Evolutionary conservation across 2,329 filamentous ascomycete genomes (phyloP).

Genomic region (Penicillium sp.): DNA sequence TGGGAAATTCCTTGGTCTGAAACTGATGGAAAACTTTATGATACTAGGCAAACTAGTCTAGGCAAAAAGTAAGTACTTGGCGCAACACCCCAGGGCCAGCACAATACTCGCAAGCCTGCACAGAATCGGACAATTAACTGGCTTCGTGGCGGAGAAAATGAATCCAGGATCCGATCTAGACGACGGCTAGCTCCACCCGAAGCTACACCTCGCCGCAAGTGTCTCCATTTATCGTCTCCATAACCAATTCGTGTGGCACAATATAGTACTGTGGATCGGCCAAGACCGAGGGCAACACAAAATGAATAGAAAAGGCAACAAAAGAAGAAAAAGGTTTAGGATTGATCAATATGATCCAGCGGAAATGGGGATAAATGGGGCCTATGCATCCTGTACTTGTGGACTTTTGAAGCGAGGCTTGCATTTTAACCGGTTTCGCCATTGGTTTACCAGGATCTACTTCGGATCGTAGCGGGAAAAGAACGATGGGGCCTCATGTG

Average conservation of each 20-base stretch:
- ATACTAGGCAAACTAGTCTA: background rate
- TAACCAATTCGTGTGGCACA: constrained; percentile 12
- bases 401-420: constrained; percentile 14
- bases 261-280: background rate
- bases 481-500: constrained; percentile 15
- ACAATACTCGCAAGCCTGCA: background rate
- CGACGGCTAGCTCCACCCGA: constrained; percentile 7
- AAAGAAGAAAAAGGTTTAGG: constrained; percentile 9
- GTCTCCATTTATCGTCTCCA: background rate
- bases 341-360: constrained; percentile 16
- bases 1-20: background rate
- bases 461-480: constrained; percentile 19
- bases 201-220: constrained; percentile 4
- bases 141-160: constrained; percentile 1
- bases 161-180: constrained; percentile 10
- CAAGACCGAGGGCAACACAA: background rate
- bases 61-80: background rate
- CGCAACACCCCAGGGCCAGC: background rate
- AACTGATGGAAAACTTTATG: background rate
- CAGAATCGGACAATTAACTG: constrained; percentile 7
- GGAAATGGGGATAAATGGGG: background rate
- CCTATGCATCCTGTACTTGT: background rate
- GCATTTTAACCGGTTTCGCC: background rate
- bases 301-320: background rate
- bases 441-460: constrained; percentile 14